A percentile compares a stretch with the other conserved stretches of the same genome.
These are phyloP conservation scores for Rhodotorula graminis DNA, from an alignment of 768 basidiomycete species.

Conservation along the genomic window DNA sequence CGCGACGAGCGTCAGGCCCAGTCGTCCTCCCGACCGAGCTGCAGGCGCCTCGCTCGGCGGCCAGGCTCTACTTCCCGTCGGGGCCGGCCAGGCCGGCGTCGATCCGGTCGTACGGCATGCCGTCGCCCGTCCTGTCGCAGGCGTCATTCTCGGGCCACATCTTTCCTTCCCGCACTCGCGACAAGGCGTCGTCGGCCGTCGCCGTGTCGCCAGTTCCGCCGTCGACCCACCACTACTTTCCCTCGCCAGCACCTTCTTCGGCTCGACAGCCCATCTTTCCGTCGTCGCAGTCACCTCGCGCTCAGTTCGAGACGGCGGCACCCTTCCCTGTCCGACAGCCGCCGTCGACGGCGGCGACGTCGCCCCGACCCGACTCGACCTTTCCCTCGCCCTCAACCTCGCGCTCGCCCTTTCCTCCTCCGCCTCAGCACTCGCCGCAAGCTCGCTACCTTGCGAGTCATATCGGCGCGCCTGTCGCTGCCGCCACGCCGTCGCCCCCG, in stretches of 20 bases:
- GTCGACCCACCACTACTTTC: not conserved
- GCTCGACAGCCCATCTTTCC: not conserved
- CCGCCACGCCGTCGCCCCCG: not conserved
- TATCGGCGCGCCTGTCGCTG: not conserved
- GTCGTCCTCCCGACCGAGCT: not conserved
- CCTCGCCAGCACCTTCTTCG: not conserved
- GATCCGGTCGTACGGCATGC: not conserved
- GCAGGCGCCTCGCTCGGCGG: not conserved
- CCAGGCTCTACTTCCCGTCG: slow-evolving; percentile 12
- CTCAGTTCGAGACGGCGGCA: not conserved
- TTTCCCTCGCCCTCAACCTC: not conserved
- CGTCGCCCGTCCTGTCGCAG: not conserved
- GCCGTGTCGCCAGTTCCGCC: too few relatives aligned
- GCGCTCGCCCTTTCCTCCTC: slow-evolving; percentile 3
- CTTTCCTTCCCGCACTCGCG: not conserved
- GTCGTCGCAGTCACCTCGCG: not conserved
- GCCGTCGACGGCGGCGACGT: not conserved
- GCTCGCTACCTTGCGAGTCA: slow-evolving; percentile 2
- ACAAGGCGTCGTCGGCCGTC: too few relatives aligned
- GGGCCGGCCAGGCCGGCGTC: not conserved
- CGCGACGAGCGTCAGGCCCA: not conserved
- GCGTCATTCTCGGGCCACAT: not conserved
- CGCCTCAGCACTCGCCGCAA: slow-evolving; percentile 1
- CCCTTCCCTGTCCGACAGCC: not conserved
- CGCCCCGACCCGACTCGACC: not conserved